Evolutionary conservation across 2,329 filamentous ascomycete species (phyloP).

Genomic region (Cladophialophora exuberans): DNA sequence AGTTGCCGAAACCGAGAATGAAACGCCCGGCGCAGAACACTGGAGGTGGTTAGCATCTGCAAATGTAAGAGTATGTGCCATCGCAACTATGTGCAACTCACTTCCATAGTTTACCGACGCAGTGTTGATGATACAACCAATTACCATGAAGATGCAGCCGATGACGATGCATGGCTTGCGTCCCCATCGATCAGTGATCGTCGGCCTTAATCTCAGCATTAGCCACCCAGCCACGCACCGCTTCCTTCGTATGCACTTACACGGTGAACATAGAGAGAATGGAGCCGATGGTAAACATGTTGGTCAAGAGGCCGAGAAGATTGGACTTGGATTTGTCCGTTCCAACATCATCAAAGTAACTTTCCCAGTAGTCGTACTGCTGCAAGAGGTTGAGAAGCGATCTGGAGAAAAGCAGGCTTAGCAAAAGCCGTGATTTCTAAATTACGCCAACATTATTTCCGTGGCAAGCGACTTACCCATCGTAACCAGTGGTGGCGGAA

Average conservation of each 20-base stretch:
- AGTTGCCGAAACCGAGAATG: constrained; percentile 6
- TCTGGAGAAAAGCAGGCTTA: constrained; percentile 14
- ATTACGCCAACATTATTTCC: constrained; percentile 6
- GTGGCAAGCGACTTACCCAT: constrained; percentile 46
- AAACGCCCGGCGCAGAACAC: constrained; percentile 4
- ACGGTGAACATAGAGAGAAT: neutral
- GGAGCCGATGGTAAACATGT: constrained; percentile 4
- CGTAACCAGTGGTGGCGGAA: constrained; percentile 61
- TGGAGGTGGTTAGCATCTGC: constrained; percentile 5
- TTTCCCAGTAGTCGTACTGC: constrained; percentile 7
- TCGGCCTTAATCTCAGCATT: constrained; percentile 2
- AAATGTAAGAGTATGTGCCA: neutral
- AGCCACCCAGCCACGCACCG: constrained; percentile 2
- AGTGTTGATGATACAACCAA: constrained; percentile 2
- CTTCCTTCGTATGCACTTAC: constrained; percentile 1
- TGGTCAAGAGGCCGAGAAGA: constrained; percentile 4
- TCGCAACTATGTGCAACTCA: constrained; percentile 5
- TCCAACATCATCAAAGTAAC: constrained; percentile 1
- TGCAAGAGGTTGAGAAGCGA: constrained; percentile 17
- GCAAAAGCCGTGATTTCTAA: neutral
- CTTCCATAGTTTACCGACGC: neutral
- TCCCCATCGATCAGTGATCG: neutral
- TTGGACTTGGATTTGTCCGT: neutral
- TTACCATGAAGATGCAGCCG: constrained; percentile 7
- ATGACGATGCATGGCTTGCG: neutral